These are phyloP conservation scores for Peniophora sp. DNA, from an alignment of 1,284 basidiomycete species.

Conservation along the genomic window DNA sequence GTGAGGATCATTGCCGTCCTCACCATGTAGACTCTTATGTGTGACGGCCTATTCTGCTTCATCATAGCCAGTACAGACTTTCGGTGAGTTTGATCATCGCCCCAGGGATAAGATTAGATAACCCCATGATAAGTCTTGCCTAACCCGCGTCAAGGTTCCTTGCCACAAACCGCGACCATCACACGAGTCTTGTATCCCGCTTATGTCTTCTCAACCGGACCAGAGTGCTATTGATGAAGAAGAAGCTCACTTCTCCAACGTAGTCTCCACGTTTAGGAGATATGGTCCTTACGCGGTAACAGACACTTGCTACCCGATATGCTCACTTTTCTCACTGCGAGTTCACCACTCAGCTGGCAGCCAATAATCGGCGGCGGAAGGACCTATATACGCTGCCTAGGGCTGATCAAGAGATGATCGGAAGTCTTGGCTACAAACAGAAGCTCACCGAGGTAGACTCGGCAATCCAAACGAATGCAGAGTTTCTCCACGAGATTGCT, in stretches of 20 bases:
- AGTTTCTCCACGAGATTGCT: conserved; percentile 59
- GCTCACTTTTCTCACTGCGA: conserved; percentile 3
- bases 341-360: conserved; percentile 47
- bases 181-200: no score
- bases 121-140: no score
- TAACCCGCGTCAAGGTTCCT: no score
- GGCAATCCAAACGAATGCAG: conserved; percentile 62
- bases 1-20: no score
- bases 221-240: conserved; percentile 35
- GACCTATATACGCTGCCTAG: conserved; percentile 57
- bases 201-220: conserved; percentile 2
- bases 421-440: conserved; percentile 53
- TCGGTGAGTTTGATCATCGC: no score
- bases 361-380: conserved; percentile 68
- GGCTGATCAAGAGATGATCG: conserved; percentile 54
- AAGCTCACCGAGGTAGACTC: conserved; percentile 62
- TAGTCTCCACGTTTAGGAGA: conserved; percentile 57
- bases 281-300: conserved; percentile 60
- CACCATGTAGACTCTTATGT: no score
- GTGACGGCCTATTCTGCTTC: no score
- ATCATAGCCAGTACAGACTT: no score
- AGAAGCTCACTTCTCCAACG: conserved; percentile 56
- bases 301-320: conserved; percentile 1
- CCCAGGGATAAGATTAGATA: no score
- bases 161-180: no score